Percentiles rank a stretch among this genome's conserved stretches.
Conservation (phyloP, 2,329 filamentous ascomycete species). For the Cryphonectria nitschkei region DNA sequence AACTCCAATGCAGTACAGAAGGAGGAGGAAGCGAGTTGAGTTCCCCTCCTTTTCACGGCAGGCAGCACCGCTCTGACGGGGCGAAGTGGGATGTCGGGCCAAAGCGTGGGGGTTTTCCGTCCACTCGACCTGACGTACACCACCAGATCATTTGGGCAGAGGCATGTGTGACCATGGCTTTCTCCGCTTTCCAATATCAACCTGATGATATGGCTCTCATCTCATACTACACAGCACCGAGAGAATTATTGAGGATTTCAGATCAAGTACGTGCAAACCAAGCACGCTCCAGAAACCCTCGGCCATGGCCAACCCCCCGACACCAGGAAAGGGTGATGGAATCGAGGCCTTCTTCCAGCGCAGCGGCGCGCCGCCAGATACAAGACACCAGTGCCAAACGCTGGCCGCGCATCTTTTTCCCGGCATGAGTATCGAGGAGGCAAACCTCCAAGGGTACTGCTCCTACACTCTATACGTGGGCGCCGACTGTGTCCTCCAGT, state of each 20-base stretch:
- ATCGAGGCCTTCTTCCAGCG: slow-evolving; percentile 26
- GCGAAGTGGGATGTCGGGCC: background rate
- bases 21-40: background rate
- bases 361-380: slow-evolving; percentile 12
- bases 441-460: slow-evolving; percentile 53
- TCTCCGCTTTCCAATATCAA: slow-evolving; percentile 14
- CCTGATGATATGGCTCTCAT: background rate
- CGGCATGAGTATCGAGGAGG: slow-evolving; percentile 36
- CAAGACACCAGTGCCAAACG: slow-evolving; percentile 19
- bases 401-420: slow-evolving; percentile 42
- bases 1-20: background rate
- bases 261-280: background rate
- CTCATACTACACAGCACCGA: background rate
- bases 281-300: background rate
- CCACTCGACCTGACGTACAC: background rate
- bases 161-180: background rate
- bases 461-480: slow-evolving; percentile 53
- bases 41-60: background rate
- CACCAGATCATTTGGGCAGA: slow-evolving; percentile 20
- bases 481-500: slow-evolving; percentile 48
- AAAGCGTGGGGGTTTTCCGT: slow-evolving; percentile 19
- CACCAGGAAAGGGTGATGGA: background rate
- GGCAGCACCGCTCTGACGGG: slow-evolving; percentile 2
- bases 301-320: background rate
- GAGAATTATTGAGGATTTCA: background rate